Evolutionary conservation across 768 basidiomycete species (phyloP), one percentile per base, ranked within the genome.

Genomic region (Suillus sp.): DNA sequence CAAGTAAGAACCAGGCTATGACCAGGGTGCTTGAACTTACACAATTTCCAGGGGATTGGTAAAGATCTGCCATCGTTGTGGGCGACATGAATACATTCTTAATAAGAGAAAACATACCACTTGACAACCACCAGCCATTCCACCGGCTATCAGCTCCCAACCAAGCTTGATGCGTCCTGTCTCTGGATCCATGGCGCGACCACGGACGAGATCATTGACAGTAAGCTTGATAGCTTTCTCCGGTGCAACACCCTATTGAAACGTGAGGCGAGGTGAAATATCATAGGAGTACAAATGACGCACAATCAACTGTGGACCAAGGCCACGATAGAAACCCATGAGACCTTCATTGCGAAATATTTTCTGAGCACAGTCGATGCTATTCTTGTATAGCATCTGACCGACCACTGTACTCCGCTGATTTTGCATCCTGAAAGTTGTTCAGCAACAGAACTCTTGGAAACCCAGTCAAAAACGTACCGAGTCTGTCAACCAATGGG

Each of bases 171-270:
- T 99, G 61, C 94, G 85, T 14, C 97, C 97, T 11, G 97, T 99
- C 75, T 96, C 95, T 27, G 95, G 93, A 76, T 99, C 95, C 78
- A 87, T 96, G 11, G 89, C 88, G 58, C 86, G 84, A 30, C 85
- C 81, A 38, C 97, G 88, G 27, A 99, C 82, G 61, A 96, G 78
- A 72, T 97, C 96, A 78, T 98, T 99, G 55, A 99, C 91, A 2
- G 97, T 97, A 65, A 99, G 78, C 75, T 99, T 99, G 77, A 99
- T 97, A 13, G 97, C 97, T 80, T 97, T 97, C 77, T 97, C 95
- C 13, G 95, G 95, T 38, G 95, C 95, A 56, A 97, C 93, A 64
- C 95, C 95, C 94, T 96, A 55, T 59, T 27, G 18, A 13, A 54
- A 38, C 32, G 50, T 58, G 22, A 63, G 45, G 34, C 74, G 20